Conservation (phyloP, 2,329 filamentous ascomycete genomes). For the Apiospora pterosperma region DNA sequence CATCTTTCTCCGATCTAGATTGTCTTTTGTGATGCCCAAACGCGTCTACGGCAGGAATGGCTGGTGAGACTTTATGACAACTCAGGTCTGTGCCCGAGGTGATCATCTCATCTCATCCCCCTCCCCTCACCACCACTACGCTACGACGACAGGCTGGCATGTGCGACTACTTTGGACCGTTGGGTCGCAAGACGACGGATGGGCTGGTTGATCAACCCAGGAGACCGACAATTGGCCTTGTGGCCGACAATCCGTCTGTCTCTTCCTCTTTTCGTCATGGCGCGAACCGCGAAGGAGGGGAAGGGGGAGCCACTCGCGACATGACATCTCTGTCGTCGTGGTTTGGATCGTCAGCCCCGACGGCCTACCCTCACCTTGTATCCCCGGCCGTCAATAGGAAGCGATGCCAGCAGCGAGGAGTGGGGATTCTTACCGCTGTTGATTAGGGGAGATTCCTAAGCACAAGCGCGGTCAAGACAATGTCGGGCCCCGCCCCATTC, state of each 20-base stretch:
- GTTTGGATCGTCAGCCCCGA: background rate
- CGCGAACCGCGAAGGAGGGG: background rate
- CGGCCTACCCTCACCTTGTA: background rate
- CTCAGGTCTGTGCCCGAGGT: background rate
- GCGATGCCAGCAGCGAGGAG: background rate
- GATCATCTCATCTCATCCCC: background rate
- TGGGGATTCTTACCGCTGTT: background rate
- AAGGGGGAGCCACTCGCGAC: background rate
- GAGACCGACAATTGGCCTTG: background rate
- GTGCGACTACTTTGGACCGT: background rate
- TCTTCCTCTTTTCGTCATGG: background rate
- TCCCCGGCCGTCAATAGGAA: slow-evolving; percentile 2
- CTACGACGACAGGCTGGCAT: background rate
- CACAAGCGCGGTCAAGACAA: background rate
- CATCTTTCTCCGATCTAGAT: background rate
- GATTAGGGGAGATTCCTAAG: background rate
- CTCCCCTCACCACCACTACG: background rate
- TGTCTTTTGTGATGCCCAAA: background rate
- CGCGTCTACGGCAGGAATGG: background rate
- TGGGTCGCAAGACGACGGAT: background rate
- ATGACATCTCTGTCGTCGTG: background rate
- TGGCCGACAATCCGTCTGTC: background rate
- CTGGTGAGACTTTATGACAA: background rate
- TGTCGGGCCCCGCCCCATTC: background rate
- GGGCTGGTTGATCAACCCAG: background rate